Conservation (phyloP, 1,284 basidiomycete species). For the Nidula niveotomentosa region DNA sequence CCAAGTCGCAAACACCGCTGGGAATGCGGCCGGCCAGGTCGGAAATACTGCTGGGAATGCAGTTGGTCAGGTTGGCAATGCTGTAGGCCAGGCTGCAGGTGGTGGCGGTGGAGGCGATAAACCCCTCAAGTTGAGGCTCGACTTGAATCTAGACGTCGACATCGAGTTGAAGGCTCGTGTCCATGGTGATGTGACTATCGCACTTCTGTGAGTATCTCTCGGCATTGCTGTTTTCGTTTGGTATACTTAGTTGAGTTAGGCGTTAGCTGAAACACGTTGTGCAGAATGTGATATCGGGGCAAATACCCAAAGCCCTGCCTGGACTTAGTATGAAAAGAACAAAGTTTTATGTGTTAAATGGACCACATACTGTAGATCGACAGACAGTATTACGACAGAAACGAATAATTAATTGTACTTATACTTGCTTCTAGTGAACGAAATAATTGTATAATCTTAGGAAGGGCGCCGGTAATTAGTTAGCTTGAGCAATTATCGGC, state of each 20-base stretch:
- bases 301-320: too few species aligned
- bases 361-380: too few species aligned
- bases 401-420: too few species aligned
- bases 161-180: constrained; percentile 23
- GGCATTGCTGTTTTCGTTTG: not conserved
- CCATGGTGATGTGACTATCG: constrained; percentile 24
- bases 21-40: constrained; percentile 5
- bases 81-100: constrained; percentile 10
- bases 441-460: too few species aligned
- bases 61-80: constrained; percentile 9
- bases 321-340: too few species aligned
- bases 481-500: too few species aligned
- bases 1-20: too few species aligned
- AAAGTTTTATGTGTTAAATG: too few species aligned
- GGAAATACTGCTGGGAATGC: constrained; percentile 4
- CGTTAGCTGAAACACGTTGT: constrained; percentile 11
- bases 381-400: too few species aligned
- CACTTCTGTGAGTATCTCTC: constrained; percentile 20
- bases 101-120: constrained; percentile 13
- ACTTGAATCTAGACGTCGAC: constrained; percentile 24
- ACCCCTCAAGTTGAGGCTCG: constrained; percentile 21
- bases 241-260: constrained; percentile 10
- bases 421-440: too few species aligned
- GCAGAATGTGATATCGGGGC: constrained; percentile 4
- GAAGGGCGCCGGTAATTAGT: too few species aligned